phyloP scores from a whole-genome alignment of 225 moss, liverwort and hornwort species.

The Marchantia polymorpha region DNA sequence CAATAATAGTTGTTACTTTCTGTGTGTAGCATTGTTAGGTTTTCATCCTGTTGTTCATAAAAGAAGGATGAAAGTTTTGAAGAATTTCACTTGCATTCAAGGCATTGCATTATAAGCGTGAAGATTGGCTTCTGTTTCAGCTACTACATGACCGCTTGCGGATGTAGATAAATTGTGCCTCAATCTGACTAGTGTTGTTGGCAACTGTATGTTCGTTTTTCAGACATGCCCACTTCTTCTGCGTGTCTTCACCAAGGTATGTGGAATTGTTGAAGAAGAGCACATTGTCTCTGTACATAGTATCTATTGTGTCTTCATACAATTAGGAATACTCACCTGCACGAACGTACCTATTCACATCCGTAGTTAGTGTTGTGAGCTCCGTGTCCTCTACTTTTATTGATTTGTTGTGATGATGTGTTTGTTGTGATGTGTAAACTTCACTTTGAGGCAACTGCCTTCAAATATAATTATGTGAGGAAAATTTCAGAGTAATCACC shows the following conservation, averaged over 20 bases:
- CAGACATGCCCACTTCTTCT: conserved; percentile 98
- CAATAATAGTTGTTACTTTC: neutral
- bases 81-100: neutral
- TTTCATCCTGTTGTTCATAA: neutral
- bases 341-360: too few relatives aligned
- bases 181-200: neutral
- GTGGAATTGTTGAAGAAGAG: neutral
- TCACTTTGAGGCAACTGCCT: too few relatives aligned
- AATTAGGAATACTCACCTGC: too few relatives aligned
- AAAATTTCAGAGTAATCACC: too few relatives aligned
- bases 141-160: neutral
- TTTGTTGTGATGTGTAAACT: too few relatives aligned
- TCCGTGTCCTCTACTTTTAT: too few relatives aligned
- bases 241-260: conserved; percentile 97
- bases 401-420: too few relatives aligned
- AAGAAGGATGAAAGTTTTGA: neutral
- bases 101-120: neutral
- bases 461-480: too few relatives aligned
- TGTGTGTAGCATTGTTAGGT: neutral
- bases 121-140: neutral
- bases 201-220: conserved; percentile 17
- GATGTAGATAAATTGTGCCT: neutral
- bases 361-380: too few relatives aligned
- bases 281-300: too few relatives aligned
- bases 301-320: too few relatives aligned